Evolutionary conservation across 2,329 filamentous ascomycete species (phyloP).

Genomic region (Nigrospora osmanthi): DNA sequence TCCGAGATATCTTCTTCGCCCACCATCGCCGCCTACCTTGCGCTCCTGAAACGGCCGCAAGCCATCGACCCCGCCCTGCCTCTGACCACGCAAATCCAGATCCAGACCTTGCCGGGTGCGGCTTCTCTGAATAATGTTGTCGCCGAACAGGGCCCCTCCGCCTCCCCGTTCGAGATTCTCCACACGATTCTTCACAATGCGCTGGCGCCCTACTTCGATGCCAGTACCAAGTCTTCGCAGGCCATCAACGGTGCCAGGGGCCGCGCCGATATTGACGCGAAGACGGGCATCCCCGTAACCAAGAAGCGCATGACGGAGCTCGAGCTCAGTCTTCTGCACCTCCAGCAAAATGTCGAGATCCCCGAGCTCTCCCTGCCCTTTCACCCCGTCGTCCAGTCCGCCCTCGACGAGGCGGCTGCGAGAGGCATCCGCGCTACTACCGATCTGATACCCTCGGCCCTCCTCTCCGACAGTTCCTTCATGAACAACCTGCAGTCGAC

Average conservation of each 20-base stretch:
- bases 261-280: slow-evolving; percentile 78
- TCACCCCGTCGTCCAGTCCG: slow-evolving; percentile 80
- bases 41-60: slow-evolving; percentile 81
- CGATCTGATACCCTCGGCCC: slow-evolving; percentile 65
- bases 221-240: slow-evolving; percentile 80
- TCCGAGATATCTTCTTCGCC: slow-evolving; percentile 73
- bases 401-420: slow-evolving; percentile 68
- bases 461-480: slow-evolving; percentile 85
- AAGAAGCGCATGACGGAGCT: slow-evolving; percentile 96
- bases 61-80: slow-evolving; percentile 79
- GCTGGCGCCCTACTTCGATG: slow-evolving; percentile 94
- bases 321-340: slow-evolving; percentile 79
- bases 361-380: slow-evolving; percentile 83
- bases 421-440: slow-evolving; percentile 63
- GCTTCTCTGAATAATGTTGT: slow-evolving; percentile 60
- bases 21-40: slow-evolving; percentile 78
- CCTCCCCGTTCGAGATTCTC: slow-evolving; percentile 85
- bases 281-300: slow-evolving; percentile 92
- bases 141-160: slow-evolving; percentile 61
- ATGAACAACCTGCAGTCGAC: slow-evolving; percentile 89
- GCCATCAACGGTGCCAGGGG: slow-evolving; percentile 56
- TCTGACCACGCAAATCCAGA: slow-evolving; percentile 81
- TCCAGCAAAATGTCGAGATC: slow-evolving; percentile 98
- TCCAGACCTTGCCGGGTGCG: slow-evolving; percentile 83
- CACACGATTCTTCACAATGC: slow-evolving; percentile 88